These are phyloP conservation scores for Psilocybe sp. DNA, from an alignment of 768 basidiomycete genomes.

Conservation along the genomic window DNA sequence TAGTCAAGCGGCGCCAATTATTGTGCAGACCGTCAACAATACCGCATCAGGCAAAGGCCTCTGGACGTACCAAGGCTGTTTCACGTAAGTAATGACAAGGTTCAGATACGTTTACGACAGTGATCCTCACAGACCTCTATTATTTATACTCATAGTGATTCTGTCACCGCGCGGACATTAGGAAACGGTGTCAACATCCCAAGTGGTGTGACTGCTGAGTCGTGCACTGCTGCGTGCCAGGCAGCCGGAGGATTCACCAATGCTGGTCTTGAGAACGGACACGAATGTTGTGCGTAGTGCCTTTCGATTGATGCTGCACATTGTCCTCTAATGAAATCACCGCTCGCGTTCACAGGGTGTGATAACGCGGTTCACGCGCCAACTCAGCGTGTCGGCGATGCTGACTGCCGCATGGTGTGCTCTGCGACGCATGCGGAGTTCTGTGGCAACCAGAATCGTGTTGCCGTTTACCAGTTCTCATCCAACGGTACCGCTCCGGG, in stretches of 20 bases:
- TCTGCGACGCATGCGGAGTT: constrained; percentile 32
- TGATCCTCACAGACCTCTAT: neutral
- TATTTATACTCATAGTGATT: constrained; percentile 25
- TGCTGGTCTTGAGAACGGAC: constrained; percentile 45
- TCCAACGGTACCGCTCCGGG: constrained; percentile 20
- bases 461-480: constrained; percentile 35
- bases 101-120: neutral
- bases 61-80: constrained; percentile 66
- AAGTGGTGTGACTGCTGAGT: constrained; percentile 43
- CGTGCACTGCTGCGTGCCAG: constrained; percentile 46
- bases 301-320: too few species aligned
- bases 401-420: constrained; percentile 40
- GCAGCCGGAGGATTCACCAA: constrained; percentile 34
- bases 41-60: constrained; percentile 17
- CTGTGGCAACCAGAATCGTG: constrained; percentile 37
- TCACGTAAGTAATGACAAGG: constrained; percentile 39
- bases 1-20: constrained; percentile 44
- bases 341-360: constrained; percentile 30
- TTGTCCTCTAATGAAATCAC: neutral
- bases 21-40: constrained; percentile 42
- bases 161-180: constrained; percentile 29
- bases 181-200: constrained; percentile 36
- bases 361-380: constrained; percentile 30
- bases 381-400: constrained; percentile 34
- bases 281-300: constrained; percentile 44